Percentiles rank a stretch among this genome's conserved stretches.
Evolutionary conservation across 2,329 filamentous ascomycete species (phyloP).

Genomic region (Colletotrichum spinosum): DNA sequence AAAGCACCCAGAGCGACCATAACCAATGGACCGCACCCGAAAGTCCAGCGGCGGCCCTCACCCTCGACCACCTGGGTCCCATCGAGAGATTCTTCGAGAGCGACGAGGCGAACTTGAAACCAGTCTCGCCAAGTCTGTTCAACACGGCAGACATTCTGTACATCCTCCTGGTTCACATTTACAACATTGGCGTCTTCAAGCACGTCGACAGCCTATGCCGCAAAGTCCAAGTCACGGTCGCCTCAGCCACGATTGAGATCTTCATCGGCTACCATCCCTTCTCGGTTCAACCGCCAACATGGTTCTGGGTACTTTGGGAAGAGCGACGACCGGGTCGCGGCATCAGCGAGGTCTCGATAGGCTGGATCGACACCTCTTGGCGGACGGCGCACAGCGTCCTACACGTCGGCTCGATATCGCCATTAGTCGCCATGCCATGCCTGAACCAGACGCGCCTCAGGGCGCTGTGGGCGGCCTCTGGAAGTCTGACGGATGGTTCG

Average conservation of each 20-base stretch:
- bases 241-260: background rate
- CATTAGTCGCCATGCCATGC: background rate
- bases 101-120: no score
- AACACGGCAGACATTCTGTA: no score
- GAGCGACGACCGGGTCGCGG: background rate
- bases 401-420: background rate
- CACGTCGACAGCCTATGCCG: no score
- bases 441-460: background rate
- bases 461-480: background rate
- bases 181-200: no score
- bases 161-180: no score
- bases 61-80: no score
- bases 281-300: background rate
- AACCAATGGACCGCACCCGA: no score
- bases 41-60: no score
- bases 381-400: constrained; percentile 5
- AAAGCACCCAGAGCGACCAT: no score
- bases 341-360: background rate
- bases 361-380: constrained; percentile 8
- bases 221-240: no score
- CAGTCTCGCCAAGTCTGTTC: no score
- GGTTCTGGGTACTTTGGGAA: background rate
- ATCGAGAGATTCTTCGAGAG: no score
- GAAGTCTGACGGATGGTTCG: background rate
- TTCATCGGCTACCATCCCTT: background rate